Evolutionary conservation across 495 filamentous ascomycete genomes (phyloP).

Genomic region (Monascus purpureus): DNA sequence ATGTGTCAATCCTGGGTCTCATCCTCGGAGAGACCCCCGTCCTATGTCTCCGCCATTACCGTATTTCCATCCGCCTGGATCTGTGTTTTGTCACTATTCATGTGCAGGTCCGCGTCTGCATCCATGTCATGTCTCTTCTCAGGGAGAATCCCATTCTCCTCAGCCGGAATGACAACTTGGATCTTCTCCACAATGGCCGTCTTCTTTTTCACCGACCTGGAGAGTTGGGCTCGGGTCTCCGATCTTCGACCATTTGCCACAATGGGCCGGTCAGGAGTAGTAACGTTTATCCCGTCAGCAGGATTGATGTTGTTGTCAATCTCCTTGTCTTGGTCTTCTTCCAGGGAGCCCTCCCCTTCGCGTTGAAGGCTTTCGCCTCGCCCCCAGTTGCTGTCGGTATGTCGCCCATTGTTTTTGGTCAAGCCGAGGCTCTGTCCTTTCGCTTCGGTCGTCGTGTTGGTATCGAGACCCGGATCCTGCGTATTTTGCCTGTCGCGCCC

Average conservation of each 20-base stretch:
- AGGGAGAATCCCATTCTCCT: constrained; percentile 5
- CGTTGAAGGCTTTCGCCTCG: too few species aligned
- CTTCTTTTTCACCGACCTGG: constrained; percentile 21
- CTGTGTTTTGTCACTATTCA: constrained; percentile 5
- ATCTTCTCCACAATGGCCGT: constrained; percentile 28
- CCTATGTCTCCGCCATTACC: neutral
- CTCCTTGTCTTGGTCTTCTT: constrained; percentile 4
- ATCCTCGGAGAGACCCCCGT: too few species aligned
- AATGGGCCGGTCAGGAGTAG: constrained; percentile 2
- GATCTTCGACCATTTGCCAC: constrained; percentile 9
- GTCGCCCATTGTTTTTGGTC: too few species aligned
- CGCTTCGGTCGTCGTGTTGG: too few species aligned
- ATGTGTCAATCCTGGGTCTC: too few species aligned
- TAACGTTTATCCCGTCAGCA: constrained; percentile 6
- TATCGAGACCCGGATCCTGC: too few species aligned
- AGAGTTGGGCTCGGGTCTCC: constrained; percentile 7
- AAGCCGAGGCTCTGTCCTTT: too few species aligned
- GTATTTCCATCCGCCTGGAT: neutral
- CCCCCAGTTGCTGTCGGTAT: too few species aligned
- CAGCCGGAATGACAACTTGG: constrained; percentile 19
- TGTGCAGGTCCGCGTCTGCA: neutral
- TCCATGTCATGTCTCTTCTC: too few species aligned
- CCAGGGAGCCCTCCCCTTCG: too few species aligned
- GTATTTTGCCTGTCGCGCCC: too few species aligned
- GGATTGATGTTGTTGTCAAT: constrained; percentile 3